Evolutionary conservation across 441 rosid species (phyloP), one percentile per base, ranked within the genome.

Genomic region (Geranium incanum): DNA sequence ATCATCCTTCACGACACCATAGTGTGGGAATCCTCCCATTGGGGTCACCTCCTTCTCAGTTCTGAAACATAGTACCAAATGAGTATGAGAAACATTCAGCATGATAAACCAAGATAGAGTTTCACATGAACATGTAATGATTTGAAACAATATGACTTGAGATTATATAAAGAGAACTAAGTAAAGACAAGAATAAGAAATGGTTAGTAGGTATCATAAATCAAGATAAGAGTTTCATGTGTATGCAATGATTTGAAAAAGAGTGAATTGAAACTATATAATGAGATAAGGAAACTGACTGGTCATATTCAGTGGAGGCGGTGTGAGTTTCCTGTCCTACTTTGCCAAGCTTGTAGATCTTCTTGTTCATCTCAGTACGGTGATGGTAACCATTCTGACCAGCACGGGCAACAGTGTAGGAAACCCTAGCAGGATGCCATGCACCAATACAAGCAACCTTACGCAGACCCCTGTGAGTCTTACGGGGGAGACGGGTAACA

Each of bases 401-500:
- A 28, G 33, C 33, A 28, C 33, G 33, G 33, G 33, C 33, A 28
- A 28, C 33, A 28, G 33, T 28, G 33, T 28, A 28, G 33, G 33
- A 28, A 28, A 28, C 33, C 33, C 33, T 28, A 28, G 33, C 33
- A 28, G 33, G 33, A 28, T 28, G 33, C 33, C 33, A 28, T 28
- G 33, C 33, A 28, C 33, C 33, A 28, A 28, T 28, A 28, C 33
- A 28, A 28, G 33, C 33, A 28, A 28, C 33, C 33, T 28, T 28
- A 28, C 33, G 33, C 33, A 28, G 33, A 28, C 33, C 33, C 55
- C 97, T 84, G 75, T 92, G 98, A 74, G 98, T 92, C 83, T 92
- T 92, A 38, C 98, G 93, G 23, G 97, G 97, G 48, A 92, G 91
- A 48, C 97, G 89, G n/a, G 97, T 92, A 6, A 90, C 97, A 71